Conservation (phyloP, 169 alveolate genomes). For the Perkinsus marinus region DNA sequence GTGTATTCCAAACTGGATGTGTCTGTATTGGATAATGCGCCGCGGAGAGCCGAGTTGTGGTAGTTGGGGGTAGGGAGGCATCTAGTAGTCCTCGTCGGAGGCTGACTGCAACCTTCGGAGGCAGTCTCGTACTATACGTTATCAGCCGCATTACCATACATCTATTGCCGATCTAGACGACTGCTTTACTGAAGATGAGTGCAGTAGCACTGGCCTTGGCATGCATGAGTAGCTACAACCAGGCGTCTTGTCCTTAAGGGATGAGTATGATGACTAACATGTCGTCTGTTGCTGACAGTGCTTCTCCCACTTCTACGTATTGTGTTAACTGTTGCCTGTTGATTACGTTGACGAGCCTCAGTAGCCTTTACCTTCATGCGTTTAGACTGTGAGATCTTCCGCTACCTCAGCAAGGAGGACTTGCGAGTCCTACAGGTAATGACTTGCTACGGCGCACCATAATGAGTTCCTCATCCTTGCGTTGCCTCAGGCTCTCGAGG, state of each 20-base stretch:
- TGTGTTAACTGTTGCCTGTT: neutral
- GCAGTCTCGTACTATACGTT: neutral
- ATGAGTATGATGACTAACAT: neutral
- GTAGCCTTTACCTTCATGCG: conserved; percentile 1
- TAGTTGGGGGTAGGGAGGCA: neutral
- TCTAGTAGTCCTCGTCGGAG: neutral
- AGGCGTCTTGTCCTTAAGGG: neutral
- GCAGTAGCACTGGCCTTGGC: neutral
- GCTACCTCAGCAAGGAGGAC: conserved; percentile 41
- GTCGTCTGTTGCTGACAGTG: neutral
- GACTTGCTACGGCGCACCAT: conserved; percentile 1
- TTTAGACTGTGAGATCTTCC: conserved; percentile 32
- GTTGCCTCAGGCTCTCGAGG: conserved; percentile 73
- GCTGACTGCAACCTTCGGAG: neutral
- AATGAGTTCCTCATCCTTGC: conserved; percentile 4
- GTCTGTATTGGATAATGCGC: neutral
- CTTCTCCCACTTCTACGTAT: neutral
- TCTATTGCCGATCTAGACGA: neutral
- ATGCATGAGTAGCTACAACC: neutral
- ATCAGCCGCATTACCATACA: too few relatives aligned
- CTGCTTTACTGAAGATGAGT: neutral
- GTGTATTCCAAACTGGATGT: neutral
- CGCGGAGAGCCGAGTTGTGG: neutral
- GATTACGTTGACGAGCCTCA: too few relatives aligned
- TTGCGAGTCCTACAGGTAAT: conserved; percentile 41